Percentiles rank a stretch among this genome's conserved stretches.
These are phyloP conservation scores for Exserohilum rostratum DNA, from an alignment of 2,329 filamentous ascomycete genomes.

Conservation along the genomic window DNA sequence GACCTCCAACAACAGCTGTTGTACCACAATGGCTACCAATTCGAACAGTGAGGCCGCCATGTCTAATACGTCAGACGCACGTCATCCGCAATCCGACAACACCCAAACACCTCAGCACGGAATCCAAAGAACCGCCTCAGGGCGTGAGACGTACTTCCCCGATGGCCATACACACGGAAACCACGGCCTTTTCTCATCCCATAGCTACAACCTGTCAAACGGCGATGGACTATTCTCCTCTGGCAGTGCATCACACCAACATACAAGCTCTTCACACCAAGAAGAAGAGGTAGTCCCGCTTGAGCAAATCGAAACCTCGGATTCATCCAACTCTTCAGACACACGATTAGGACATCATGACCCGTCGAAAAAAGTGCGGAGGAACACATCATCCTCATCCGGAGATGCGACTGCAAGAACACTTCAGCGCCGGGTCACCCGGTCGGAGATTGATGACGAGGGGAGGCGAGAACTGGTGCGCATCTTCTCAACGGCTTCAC, in stretches of 20 bases:
- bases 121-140: slow-evolving; percentile 30
- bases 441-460: slow-evolving; percentile 31
- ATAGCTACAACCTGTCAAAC: slow-evolving; percentile 4
- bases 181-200: too few species aligned
- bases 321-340: slow-evolving; percentile 29
- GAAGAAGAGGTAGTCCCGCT: slow-evolving; percentile 18
- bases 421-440: slow-evolving; percentile 24
- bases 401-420: slow-evolving; percentile 6
- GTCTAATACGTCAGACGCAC: slow-evolving; percentile 6
- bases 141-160: too few species aligned
- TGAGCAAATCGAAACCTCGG: slow-evolving; percentile 16
- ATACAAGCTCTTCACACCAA: slow-evolving; percentile 2
- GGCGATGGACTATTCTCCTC: not conserved
- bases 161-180: too few species aligned
- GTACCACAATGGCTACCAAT: slow-evolving; percentile 24
- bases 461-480: slow-evolving; percentile 35
- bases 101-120: slow-evolving; percentile 8
- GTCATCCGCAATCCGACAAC: not conserved
- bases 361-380: slow-evolving; percentile 9
- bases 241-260: not conserved
- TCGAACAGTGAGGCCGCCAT: slow-evolving; percentile 11
- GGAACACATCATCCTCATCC: slow-evolving; percentile 8
- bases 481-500: slow-evolving; percentile 34
- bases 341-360: slow-evolving; percentile 22
- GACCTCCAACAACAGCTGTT: slow-evolving; percentile 7